Base-by-base conservation (phyloP, 805 yeast species). In the Candida sonorensis region DNA sequence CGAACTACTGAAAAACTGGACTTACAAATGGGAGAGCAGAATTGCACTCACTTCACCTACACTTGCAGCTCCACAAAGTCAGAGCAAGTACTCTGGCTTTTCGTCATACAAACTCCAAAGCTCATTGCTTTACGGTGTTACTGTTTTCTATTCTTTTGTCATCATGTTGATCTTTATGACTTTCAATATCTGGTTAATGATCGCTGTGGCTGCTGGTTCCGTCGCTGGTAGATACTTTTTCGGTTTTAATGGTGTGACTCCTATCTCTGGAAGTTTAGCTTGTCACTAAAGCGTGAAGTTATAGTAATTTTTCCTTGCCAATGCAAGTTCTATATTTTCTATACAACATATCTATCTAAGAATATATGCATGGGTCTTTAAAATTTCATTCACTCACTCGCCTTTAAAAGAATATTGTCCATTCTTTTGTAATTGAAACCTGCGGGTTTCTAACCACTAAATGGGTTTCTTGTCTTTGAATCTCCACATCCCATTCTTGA, bases 111-210 rank as follows among this genome's bases (percentile, higher is more conserved):
- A 50, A 29, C 10, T 52, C 3, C 53, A 48, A 23, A 45, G 49
- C 36, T 49, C 66, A 2, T n/a, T 48, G 2, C 31, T 61, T 10
- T 66, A 67, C 38, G 70, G 67, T 1, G 15, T 60, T 12, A 53
- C 59, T 35, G 67, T 66, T n/a, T 62, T 64, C 12, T 64, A 61
- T 42, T 62, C 69, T 3, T 64, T 67, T 35, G 49, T 62, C 46
- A 57, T 67, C 42, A 67, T 67, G 73, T 52, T 67, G 42, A 60
- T 67, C 10, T 67, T 67, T 36, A 67, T 67, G 73, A 61, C 66
- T 8, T 67, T 62, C 45, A 67, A 67, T 39, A 54, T 62, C 30
- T 67, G 69, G 69, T 50, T 65, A 25, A 67, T 67, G 72, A 26
- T 57, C 18, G 58, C 69, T 3, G 68, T 64, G 23, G 61, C 55